These are phyloP conservation scores for Macadamia integrifolia DNA, from an alignment of 164 flowering plant genomes.

Conservation along the genomic window DNA sequence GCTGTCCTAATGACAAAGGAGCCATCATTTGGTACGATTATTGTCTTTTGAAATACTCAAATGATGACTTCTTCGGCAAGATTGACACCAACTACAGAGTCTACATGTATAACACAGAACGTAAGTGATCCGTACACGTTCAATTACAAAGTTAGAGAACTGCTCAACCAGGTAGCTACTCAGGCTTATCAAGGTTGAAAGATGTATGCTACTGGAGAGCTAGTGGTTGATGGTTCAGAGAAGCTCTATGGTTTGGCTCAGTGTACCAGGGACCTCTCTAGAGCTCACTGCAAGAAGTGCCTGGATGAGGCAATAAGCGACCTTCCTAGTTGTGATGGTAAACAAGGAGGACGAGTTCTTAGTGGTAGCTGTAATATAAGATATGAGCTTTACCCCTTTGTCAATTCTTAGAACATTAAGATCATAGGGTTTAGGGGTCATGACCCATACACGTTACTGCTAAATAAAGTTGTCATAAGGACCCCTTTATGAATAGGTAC, in stretches of 20 bases:
- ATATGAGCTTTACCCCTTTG: not conserved
- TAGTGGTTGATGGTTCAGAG: not conserved
- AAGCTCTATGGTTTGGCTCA: not conserved
- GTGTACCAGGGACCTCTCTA: not conserved
- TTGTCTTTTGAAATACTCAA: constrained; percentile 20
- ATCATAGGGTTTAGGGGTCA: too few relatives aligned
- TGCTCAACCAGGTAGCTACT: not conserved
- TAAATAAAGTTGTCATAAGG: too few relatives aligned
- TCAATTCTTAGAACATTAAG: too few relatives aligned
- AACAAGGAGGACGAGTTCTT: not conserved
- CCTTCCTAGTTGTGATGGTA: not conserved
- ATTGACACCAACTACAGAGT: not conserved
- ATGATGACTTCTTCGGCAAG: not conserved
- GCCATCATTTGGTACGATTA: constrained; percentile 27
- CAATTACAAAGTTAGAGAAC: not conserved
- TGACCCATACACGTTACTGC: too few relatives aligned
- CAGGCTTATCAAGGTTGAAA: not conserved
- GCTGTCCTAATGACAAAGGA: constrained; percentile 17
- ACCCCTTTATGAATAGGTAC: too few relatives aligned
- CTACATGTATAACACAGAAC: not conserved
- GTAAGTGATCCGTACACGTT: not conserved
- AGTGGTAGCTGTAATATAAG: not conserved
- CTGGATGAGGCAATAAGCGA: not conserved
- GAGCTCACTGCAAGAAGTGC: not conserved
- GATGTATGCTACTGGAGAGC: not conserved